Evolutionary conservation across 768 basidiomycete genomes (phyloP), one percentile per base, ranked within the genome.

Genomic region (Pulveroboletus sp.): DNA sequence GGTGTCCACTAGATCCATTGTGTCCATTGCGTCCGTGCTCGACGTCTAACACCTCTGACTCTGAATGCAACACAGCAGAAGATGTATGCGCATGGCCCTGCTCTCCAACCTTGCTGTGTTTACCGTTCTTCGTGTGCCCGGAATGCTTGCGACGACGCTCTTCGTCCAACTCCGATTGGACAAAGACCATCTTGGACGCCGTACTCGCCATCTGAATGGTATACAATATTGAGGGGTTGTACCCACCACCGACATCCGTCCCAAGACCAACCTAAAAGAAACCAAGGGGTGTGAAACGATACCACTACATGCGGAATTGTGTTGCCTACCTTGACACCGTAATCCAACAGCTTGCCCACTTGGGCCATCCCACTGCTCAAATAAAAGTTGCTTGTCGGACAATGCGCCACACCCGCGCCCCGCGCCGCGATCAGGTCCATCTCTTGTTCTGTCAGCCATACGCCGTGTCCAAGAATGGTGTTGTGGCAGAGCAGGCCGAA

Each of bases 371-470:
- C 95, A 54, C 90, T 94, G 31, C 83, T 78, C 42, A 98, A 64
- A 69, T 95, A 89, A 66, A 95, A 89, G 66, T 97, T 98, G 60
- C 90, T 94, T 23, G 87, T 87, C 17, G 95, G 94, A 63, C 95
- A 97, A 68, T 97, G 95, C 56, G 88, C 87, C 41, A 98, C 75
- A 10, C 94, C 94, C 1, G 87, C 83, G 8, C 74, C 71, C 43
- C 75, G 73, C 55, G 72, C 51, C 55, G 80, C 79, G 55, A 97
- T 81, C 20, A 95, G 69, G 32, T 78, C 72, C 50, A 93, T 71
- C 68, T 97, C 95, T 5, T 75, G 72, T 16, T 82, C 77, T 20
- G 78, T 78, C 25, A 98, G 72, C 67, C 90, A 86, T 14, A 94
- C 82, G 12, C 82, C 94, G 64, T 97, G 95, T 2, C 85, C 95